phyloP scores from a whole-genome alignment of 2,329 filamentous ascomycete genomes.

The Epichloe coenophiala region DNA sequence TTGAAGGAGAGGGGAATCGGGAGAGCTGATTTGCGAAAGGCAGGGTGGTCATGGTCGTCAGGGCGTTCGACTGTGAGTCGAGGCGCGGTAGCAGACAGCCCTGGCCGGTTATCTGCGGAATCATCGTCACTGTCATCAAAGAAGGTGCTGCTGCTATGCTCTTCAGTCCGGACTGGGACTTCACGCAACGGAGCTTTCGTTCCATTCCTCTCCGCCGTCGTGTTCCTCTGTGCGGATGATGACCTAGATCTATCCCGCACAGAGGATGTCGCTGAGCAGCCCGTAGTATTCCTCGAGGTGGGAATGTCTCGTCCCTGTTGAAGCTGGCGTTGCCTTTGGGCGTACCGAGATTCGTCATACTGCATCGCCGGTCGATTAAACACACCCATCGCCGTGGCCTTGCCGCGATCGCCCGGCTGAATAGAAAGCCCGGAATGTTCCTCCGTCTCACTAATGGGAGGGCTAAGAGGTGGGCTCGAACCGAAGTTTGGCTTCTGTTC shows the following conservation, averaged over 20 bases:
- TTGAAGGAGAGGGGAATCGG: constrained; percentile 28
- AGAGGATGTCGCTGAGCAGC: constrained; percentile 31
- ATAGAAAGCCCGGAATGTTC: constrained; percentile 53
- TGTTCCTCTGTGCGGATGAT: constrained; percentile 27
- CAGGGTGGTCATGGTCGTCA: constrained; percentile 40
- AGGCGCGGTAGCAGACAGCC: constrained; percentile 14
- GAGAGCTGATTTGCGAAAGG: constrained; percentile 32
- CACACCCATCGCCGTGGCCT: constrained; percentile 56
- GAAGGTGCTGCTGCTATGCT: constrained; percentile 23
- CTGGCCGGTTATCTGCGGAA: constrained; percentile 7
- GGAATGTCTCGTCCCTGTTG: constrained; percentile 60
- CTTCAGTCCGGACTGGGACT: constrained; percentile 20
- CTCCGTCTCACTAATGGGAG: constrained; percentile 56
- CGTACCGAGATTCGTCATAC: constrained; percentile 77
- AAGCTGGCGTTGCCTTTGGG: constrained; percentile 69
- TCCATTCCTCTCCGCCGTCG: constrained; percentile 19
- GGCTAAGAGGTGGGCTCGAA: constrained; percentile 27
- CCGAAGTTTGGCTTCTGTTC: constrained; percentile 20
- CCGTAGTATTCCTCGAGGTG: constrained; percentile 29
- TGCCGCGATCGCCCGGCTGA: constrained; percentile 64
- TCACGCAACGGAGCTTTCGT: constrained; percentile 13
- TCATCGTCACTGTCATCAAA: constrained; percentile 31
- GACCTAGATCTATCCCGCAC: constrained; percentile 31
- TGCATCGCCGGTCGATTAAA: constrained; percentile 58
- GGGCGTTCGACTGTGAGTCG: constrained; percentile 31